Conservation (phyloP, 1,284 basidiomycete genomes). For the Heimioporus retisporus region DNA sequence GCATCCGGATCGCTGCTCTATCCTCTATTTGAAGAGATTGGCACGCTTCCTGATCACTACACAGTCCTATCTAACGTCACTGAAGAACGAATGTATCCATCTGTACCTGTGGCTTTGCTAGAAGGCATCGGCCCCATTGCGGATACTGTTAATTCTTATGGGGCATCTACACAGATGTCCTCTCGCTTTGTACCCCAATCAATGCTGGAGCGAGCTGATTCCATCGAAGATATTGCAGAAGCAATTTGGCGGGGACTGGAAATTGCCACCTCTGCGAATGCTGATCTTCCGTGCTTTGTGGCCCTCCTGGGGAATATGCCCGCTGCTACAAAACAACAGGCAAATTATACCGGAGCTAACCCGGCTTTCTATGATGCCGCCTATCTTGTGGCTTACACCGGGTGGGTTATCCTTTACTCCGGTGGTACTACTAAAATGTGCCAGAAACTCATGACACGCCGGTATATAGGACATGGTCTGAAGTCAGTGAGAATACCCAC, state of each 20-base stretch:
- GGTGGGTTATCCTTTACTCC: background rate
- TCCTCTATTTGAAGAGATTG: background rate
- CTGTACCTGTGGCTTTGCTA: constrained; percentile 7
- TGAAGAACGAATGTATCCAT: constrained; percentile 4
- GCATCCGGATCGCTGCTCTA: constrained; percentile 10
- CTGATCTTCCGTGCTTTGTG: background rate
- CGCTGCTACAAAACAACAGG: constrained; percentile 12
- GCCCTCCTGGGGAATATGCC: constrained; percentile 18
- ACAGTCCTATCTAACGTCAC: constrained; percentile 13
- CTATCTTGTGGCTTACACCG: constrained; percentile 22
- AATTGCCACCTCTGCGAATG: background rate
- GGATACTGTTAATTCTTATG: constrained; percentile 5
- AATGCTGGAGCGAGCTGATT: constrained; percentile 10
- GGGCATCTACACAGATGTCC: background rate
- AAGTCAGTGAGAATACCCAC: constrained; percentile 7
- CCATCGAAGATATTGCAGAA: constrained; percentile 9
- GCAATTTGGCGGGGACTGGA: background rate
- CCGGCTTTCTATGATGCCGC: constrained; percentile 20
- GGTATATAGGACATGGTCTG: constrained; percentile 18
- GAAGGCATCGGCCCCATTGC: constrained; percentile 10
- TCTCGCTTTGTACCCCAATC: constrained; percentile 1
- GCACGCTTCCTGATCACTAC: constrained; percentile 11
- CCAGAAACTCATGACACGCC: background rate
- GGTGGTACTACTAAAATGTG: no score
- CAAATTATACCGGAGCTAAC: constrained; percentile 21